Base-by-base conservation (phyloP, 768 basidiomycete species). In the Boletus eberwhitei region DNA sequence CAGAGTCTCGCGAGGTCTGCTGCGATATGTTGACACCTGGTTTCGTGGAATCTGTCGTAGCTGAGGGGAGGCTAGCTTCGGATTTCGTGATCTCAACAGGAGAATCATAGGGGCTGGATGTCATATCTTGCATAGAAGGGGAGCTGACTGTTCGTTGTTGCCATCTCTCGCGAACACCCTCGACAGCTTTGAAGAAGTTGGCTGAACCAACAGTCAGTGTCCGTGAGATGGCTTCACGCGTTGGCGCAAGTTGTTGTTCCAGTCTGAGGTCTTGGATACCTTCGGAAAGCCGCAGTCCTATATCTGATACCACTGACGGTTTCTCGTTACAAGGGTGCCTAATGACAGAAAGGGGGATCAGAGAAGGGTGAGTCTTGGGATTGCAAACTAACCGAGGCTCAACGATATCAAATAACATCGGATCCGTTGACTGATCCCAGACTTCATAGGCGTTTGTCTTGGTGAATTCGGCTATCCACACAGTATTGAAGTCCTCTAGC, bases 321-420 rank as follows among this genome's bases (percentile, higher is more conserved):
- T 90, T 92, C 61, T 92, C 91, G 54, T 86, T 90, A 69, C 95
- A 97, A 37, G 96, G 96, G 71, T 98, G 96, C 46, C 94, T 94
- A 57, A 50, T 48, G 31, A 40, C 16, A 24, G 43, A 22, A 32
- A 26, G 38, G 12, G 12, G 32, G 41, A 39, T 49, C 37, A 54
- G 53, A 54, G 38, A 47, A 39, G 36, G 34, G 37, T 22, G 43
- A 40, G 4, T 50, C n/a, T 38, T 12, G 19, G 12, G 6, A n/a
- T 19, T 36, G 50, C 44, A 48, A 49, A 61, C 59, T 26, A 57
- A 93, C 93, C 90, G 79, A 35, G 96, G 90, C 69, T 99, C 97
- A 50, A 96, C 82, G 45, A 98, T 90, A 67, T 99, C 97, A 66
- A 99, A 99, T 12, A 98, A 73, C 57, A 93, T 76, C 1, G 93